Conservation (phyloP, 805 yeast genomes). For the Candida corydali region DNA sequence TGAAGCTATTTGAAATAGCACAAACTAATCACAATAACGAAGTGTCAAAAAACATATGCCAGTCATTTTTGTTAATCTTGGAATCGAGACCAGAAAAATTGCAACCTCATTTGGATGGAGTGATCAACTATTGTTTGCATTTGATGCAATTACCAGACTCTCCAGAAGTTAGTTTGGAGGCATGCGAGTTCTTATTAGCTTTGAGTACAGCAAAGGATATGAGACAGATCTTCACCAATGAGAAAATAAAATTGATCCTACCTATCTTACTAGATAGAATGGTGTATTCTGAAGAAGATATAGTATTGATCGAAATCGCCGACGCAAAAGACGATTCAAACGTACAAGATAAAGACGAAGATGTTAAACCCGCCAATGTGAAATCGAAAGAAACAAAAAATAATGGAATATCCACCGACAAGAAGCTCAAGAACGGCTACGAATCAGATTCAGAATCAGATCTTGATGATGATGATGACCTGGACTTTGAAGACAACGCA, state of each 20-base stretch:
- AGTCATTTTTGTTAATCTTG: slow-evolving; percentile 65
- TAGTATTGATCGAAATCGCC: slow-evolving; percentile 55
- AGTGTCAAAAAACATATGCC: slow-evolving; percentile 72
- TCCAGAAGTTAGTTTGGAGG: slow-evolving; percentile 82
- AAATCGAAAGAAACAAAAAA: slow-evolving; percentile 48
- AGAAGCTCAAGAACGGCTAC: slow-evolving; percentile 15
- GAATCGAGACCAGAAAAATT: slow-evolving; percentile 80
- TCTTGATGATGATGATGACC: slow-evolving; percentile 63
- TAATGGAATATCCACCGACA: slow-evolving; percentile 5
- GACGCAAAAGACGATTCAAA: slow-evolving; percentile 75
- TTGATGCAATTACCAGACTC: slow-evolving; percentile 54
- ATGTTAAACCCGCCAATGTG: slow-evolving; percentile 78
- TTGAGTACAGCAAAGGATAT: slow-evolving; percentile 62
- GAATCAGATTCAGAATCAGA: slow-evolving; percentile 15
- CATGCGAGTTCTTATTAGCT: slow-evolving; percentile 84
- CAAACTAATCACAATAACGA: slow-evolving; percentile 44
- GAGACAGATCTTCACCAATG: slow-evolving; percentile 38
- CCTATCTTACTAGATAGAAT: slow-evolving; percentile 76
- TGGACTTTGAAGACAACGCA: slow-evolving; percentile 67
- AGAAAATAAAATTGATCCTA: slow-evolving; percentile 58
- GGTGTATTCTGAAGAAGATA: slow-evolving; percentile 85
- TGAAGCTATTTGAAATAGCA: slow-evolving; percentile 66
- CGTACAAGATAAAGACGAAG: slow-evolving; percentile 80
- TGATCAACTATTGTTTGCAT: slow-evolving; percentile 77
- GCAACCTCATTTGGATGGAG: slow-evolving; percentile 78